Base-by-base conservation (phyloP, 805 yeast genomes). In the Candida odintsovae region DNA sequence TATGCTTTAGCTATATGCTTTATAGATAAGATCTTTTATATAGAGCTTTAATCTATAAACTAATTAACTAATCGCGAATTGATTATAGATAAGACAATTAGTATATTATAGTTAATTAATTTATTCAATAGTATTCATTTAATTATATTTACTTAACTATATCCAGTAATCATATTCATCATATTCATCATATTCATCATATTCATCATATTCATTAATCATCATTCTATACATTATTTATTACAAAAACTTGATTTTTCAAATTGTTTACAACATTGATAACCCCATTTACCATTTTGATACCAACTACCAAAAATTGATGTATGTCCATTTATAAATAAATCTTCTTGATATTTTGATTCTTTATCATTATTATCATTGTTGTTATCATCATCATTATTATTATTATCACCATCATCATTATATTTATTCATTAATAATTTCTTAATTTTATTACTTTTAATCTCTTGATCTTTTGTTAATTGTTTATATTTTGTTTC, bases 221-320 rank as follows among this genome's bases (percentile, higher is more conserved):
- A n/a, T n/a, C 10, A 13, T 7, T 9, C 36, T 31, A 3, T 31
- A 4, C 36, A 12, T 22, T 36, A 20, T 11, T 20, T 36, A 11
- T 20, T 47, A 50, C 77, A 73, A 22, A 65, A 54, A 6, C 69
- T 59, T 25, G 63, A 56, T 41, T 58, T 61, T 7, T 57, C 56
- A 4, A 64, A 40, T 12, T 65, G 63, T 42, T 67, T 64, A 44
- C 78, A 73, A 44, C 78, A 73, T 4, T 52, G 51, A 48, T 61
- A 73, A 8, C 78, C 78, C 78, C 78, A 73, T 41, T 58, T 55
- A 3, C 72, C 71, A 31, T 64, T 59, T 6, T 55, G 41, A 61
- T 67, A 73, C 48, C 58, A 73, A n/a, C 76, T 70, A 0, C 78
- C 78, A 68, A 68, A 73, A 0, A 72, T 67, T 13, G 64, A 52